Percentiles rank a stretch among this genome's conserved stretches.
These are phyloP conservation scores for Meyerozyma carpophila DNA, from an alignment of 1,139 yeast genomes.

Conservation along the genomic window DNA sequence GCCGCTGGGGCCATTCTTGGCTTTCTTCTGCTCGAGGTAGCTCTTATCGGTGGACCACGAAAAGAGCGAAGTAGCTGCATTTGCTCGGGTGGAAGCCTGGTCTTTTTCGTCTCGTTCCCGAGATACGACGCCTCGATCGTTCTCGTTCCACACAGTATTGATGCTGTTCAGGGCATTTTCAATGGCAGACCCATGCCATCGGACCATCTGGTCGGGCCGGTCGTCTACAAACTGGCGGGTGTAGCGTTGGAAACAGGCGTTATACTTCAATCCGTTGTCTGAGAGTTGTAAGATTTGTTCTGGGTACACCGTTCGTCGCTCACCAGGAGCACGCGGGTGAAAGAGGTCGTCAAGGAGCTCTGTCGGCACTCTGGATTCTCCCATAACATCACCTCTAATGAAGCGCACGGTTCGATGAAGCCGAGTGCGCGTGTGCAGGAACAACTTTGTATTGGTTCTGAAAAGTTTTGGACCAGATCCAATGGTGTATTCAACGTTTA, in stretches of 20 bases:
- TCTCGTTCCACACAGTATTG: slow-evolving; percentile 22
- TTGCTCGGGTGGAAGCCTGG: slow-evolving; percentile 2
- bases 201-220: slow-evolving; percentile 16
- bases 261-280: slow-evolving; percentile 23
- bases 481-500: slow-evolving; percentile 4
- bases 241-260: slow-evolving; percentile 30
- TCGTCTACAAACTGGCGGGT: slow-evolving; percentile 29
- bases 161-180: slow-evolving; percentile 23
- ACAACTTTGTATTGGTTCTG: background rate
- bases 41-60: slow-evolving; percentile 41
- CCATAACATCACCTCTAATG: background rate
- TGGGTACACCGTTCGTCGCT: slow-evolving; percentile 19
- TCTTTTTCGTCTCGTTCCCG: background rate
- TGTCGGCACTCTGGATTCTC: background rate
- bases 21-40: slow-evolving; percentile 30
- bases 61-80: slow-evolving; percentile 31
- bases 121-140: background rate
- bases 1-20: slow-evolving; percentile 15
- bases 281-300: slow-evolving; percentile 32
- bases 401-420: background rate
- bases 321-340: background rate
- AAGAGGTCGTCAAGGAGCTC: background rate
- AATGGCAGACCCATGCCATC: slow-evolving; percentile 31
- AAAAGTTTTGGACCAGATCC: background rate
- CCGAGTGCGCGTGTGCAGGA: background rate